Evolutionary conservation across 2,329 filamentous ascomycete species (phyloP).

Genomic region (Hypoxylon sp.): DNA sequence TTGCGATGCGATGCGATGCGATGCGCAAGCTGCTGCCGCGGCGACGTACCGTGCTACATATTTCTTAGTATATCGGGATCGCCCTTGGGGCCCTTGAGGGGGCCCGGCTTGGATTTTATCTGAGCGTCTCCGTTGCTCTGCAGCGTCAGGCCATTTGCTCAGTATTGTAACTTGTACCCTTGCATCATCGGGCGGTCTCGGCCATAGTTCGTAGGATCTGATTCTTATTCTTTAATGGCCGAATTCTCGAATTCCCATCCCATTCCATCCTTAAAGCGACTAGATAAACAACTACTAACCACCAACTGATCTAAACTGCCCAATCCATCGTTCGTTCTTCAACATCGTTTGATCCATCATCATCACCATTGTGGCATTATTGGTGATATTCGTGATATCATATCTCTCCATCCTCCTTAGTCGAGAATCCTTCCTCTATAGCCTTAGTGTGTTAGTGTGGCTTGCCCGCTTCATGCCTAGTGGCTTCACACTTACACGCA

Average conservation of each 20-base stretch:
- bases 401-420: constrained; percentile 39
- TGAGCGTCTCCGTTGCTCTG: constrained; percentile 44
- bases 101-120: constrained; percentile 38
- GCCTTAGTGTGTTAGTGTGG: constrained; percentile 28
- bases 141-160: constrained; percentile 51
- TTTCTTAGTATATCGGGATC: constrained; percentile 36
- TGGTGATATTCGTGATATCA: constrained; percentile 41
- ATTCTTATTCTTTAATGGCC: constrained; percentile 45
- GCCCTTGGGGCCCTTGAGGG: constrained; percentile 30
- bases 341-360: constrained; percentile 42
- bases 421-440: constrained; percentile 24
- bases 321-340: constrained; percentile 42
- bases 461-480: constrained; percentile 27
- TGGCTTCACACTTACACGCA: constrained; percentile 38
- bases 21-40: constrained; percentile 26
- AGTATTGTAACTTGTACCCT: constrained; percentile 46
- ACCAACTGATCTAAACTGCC: constrained; percentile 33
- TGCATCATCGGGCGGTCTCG: constrained; percentile 52
- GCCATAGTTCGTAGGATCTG: constrained; percentile 46
- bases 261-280: constrained; percentile 39
- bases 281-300: constrained; percentile 36
- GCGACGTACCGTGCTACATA: constrained; percentile 32
- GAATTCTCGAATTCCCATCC: constrained; percentile 45
- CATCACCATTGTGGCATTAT: constrained; percentile 40
- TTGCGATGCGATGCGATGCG: constrained; percentile 3